Conservation (phyloP, 139 green algal genomes). For the Chlamydomonas applanata region DNA sequence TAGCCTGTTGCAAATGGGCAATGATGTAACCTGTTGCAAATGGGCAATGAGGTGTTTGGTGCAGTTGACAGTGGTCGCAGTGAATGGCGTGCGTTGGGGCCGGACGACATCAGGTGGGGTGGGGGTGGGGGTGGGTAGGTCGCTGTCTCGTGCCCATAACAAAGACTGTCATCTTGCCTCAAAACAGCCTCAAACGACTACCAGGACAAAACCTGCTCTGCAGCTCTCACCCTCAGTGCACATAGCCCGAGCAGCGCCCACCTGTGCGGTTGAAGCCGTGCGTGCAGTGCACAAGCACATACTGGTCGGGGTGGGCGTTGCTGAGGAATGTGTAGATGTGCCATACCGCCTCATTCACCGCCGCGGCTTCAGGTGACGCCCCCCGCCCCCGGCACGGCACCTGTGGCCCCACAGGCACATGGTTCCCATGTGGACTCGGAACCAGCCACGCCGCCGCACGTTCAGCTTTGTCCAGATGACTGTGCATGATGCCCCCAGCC, state of each 20-base stretch:
- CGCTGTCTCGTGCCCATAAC: too few species aligned
- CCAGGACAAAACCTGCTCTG: background rate
- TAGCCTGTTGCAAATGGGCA: background rate
- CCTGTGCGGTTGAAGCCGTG: slow-evolving; percentile 97
- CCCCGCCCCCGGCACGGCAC: slow-evolving; percentile 80
- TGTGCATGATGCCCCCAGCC: too few species aligned
- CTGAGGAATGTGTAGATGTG: slow-evolving; percentile 35
- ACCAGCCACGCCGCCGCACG: too few species aligned
- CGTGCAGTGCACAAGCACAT: slow-evolving; percentile 94
- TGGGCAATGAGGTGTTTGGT: background rate
- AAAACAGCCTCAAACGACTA: too few species aligned
- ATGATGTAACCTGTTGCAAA: background rate
- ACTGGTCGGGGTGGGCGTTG: slow-evolving; percentile 21
- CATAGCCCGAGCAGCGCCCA: slow-evolving; percentile 18
- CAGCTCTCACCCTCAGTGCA: background rate
- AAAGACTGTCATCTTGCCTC: too few species aligned
- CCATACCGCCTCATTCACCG: slow-evolving; percentile 83
- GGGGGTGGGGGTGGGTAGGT: too few species aligned
- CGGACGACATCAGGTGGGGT: too few species aligned
- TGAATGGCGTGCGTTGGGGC: too few species aligned
- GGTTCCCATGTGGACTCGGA: too few species aligned
- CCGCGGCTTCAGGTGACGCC: slow-evolving; percentile 64
- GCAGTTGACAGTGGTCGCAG: too few species aligned
- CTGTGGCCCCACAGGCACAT: too few species aligned
- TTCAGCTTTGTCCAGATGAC: too few species aligned